Evolutionary conservation across 371 early-diverging fungal species (phyloP), one percentile per base, ranked within the genome.

Genomic region (Amoeboaphelidium protococcarum): DNA sequence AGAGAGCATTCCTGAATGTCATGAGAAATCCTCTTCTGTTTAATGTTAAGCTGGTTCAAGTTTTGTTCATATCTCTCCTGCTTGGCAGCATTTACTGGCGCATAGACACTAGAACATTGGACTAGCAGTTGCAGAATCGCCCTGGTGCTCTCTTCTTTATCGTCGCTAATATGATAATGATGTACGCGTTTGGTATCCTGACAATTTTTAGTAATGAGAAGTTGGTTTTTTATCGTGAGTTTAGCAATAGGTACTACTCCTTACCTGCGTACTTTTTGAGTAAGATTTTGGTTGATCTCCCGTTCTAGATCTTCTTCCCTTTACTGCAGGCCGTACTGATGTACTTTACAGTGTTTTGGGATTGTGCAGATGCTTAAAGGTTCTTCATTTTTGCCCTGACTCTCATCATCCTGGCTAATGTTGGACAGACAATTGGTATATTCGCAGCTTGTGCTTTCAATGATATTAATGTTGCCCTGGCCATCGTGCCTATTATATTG

Each of bases 341-440:
- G 40, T 53, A 61, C 19, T 75, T 68, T 52, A 73, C 58, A 50
- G 62, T 73, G 58, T 56, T 73, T 25, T 70, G 74, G 0, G 53
- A 69, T 27, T 58, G 58, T 1, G 47, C 52, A 0, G 58, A 53
- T n/a, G 61, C 54, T 1, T 47, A 20, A 16, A 62, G 62, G 3
- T 75, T 66, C 47, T 51, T 69, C 44, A 59, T 70, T 48, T 63
- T 52, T 26, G 37, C 57, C 47, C 48, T 20, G 2, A 26, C 50
- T 2, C 37, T 19, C 21, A 6, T 13, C 22, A 16, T 42, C 6
- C 6, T 19, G 22, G 13, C 42, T 13, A 45, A 45, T 31, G 37
- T 31, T 16, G 37, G 37, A 10, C 37, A 31, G 16, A 16, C 64
- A 23, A 57, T 68, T 42, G 73, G 74, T 20, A 57, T 72, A 24